Base-by-base conservation (phyloP, 495 filamentous ascomycete species). In the Podospora fimiseda region DNA sequence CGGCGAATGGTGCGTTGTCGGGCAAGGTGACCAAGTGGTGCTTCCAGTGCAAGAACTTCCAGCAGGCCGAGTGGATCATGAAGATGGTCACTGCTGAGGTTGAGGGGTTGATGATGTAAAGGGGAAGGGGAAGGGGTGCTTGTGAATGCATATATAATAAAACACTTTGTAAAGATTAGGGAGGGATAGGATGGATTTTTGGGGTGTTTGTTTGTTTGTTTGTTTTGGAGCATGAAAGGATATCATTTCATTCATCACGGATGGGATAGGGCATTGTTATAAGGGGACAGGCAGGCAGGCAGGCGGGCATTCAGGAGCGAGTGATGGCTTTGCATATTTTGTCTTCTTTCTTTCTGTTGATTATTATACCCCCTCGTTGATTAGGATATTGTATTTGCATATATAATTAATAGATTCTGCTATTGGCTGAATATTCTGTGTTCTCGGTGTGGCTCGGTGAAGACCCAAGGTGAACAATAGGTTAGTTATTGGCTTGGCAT, bases 21-120 rank as follows among this genome's bases (percentile, higher is more conserved):
- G 86, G 85, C 9, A 80, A 78, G 53, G 85, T 83, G 30, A 82
- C 76, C 47, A 85, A 90, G 43, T 95, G 87, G 77, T 89, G 91
- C 77, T 83, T 96, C 52, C 88, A 93, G 70, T 79, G 75, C 56
- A 70, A 62, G 50, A 75, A 63, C 23, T 60, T 61, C 7, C 43
- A 65, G 43, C 63, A 76, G 61, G 74, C 75, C 11, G 55, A 55
- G 22, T 76, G 72, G 73, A 74, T 78, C 27, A 72, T 72, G 48
- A 55, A 59, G 18, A 56, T 77, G 27, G 66, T 78, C 9, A 70
- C 72, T 33, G 58, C 68, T 20, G 74, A 77, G 67, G 71, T 77
- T 41, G 37, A 56, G 30, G 64, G 59, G 59, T 59, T 73, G 62
- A 66, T 70, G 51, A 33, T 65, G 50, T 41, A 33, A 11, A 33